Evolutionary conservation across 805 yeast species (phyloP), one percentile per base, ranked within the genome.

Genomic region (Cephaloascus albidus): DNA sequence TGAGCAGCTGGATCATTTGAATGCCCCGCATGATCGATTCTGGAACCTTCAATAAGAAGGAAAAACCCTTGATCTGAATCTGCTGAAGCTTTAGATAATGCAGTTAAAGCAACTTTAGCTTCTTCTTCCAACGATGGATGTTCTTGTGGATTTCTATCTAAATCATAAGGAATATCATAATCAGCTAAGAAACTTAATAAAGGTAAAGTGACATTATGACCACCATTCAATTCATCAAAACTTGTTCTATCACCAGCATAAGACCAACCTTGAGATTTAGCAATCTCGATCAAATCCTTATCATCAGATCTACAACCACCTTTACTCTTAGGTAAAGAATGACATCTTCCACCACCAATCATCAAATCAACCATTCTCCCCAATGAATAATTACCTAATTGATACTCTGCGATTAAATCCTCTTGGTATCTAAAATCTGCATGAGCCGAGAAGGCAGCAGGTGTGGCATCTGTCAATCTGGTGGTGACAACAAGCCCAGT

Each of bases 11-110:
- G 90, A 57, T 89, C 97, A 54, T 89, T 88, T 50, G 74, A 80
- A 61, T 89, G 97, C 35, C 96, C 96, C 4, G 95, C 96, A 55
- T 88, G 96, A 61, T 89, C 97, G 51, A 89, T 88, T 58, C 96
- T 74, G 4, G 95, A 85, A 16, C 96, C 96, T 65, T 89, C 96
- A 39, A 89, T 76, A 58, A 89, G 57, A 42, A 89, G 58, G 64
- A 89, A 88, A 58, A 89, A 88, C 0, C 97, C 97, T 47, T 82
- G 61, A 16, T 86, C 93, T 2, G 85, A 73, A 47, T 85, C 72
- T 45, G 72, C 61, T 1, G 94, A 73, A 18, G 89, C 89, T 41
- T 74, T 64, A 2, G 72, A 62, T 46, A 88, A 68, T 0, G 87
- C 78, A 30, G 68, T 74, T 48, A 88, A 61, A 0, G 96, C 96